Base-by-base conservation (phyloP, 805 yeast genomes). In the Osmozyma mogii region DNA sequence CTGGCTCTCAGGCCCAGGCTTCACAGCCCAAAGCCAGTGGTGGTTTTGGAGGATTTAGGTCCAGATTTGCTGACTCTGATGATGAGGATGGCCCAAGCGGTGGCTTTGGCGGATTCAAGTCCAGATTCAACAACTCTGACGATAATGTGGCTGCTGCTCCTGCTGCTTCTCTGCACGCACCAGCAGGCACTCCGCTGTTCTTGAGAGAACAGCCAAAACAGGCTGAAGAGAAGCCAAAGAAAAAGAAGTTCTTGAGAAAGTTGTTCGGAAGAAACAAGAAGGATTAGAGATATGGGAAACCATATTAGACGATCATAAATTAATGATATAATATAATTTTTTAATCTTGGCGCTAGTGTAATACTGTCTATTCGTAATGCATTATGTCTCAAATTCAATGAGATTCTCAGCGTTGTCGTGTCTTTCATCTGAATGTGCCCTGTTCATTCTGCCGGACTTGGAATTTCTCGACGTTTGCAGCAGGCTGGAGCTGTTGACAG, bases 51-150 rank as follows among this genome's bases (percentile, higher is more conserved):
- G n/a, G 28, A 22, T 70, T 63, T 51, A 68, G 56, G 33, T 76
- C 84, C 1, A 61, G 84, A 41, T 69, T 76, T 37, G 62, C 60
- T 4, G 85, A 78, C 45, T 75, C 82, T 3, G 83, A 77, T 43
- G 76, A 78, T 9, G 84, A 77, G 28, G 51, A 32, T 13, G 28
- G 31, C 9, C 16, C 20, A 25, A 25, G 29, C 10, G 18, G 21
- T 4, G 17, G 27, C 14, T 5, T 22, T 11, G 7, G 28, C 9
- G 41, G 43, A 8, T 54, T 49, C 35, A 36, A 37, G 25, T 52
- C 60, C 6, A 42, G 59, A 20, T 46, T 50, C 33, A 37, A 34
- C 8, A 55, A 52, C 30, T 55, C 61, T 3, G 58, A 54, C 23
- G 58, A 55, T 16, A 56, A 56, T 11, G 29, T 15, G 31, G 31